A percentile compares a stretch with the other conserved stretches of the same genome.
phyloP scores from a whole-genome alignment of 352 stramenopile genomes.

The Phytophthora tubulina region DNA sequence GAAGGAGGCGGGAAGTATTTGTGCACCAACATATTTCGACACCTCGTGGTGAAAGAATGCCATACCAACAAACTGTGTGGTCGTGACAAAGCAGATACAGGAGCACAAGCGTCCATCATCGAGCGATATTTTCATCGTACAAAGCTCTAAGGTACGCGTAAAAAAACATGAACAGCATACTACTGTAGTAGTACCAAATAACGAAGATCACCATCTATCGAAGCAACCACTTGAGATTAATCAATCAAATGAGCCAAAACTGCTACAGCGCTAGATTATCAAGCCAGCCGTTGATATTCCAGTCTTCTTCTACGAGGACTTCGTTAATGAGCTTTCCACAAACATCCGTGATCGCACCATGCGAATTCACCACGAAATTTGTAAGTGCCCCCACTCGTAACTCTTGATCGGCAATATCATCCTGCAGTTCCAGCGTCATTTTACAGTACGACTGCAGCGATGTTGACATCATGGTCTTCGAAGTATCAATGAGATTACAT shows the following conservation, averaged over 20 bases:
- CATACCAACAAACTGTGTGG: too few relatives aligned
- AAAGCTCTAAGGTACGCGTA: too few relatives aligned
- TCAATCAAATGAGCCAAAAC: too few relatives aligned
- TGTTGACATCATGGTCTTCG: conserved; percentile 37
- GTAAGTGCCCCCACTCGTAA: conserved; percentile 51
- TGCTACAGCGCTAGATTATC: conserved; percentile 25
- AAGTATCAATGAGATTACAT: conserved; percentile 10
- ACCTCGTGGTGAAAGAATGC: too few relatives aligned
- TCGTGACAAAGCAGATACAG: too few relatives aligned
- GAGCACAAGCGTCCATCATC: too few relatives aligned
- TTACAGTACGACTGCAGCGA: conserved; percentile 64
- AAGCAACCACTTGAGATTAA: neutral
- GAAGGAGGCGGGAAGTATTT: too few relatives aligned
- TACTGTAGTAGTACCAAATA: too few relatives aligned
- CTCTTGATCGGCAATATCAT: conserved; percentile 60
- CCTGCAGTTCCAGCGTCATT: conserved; percentile 55
- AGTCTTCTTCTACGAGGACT: conserved; percentile 57
- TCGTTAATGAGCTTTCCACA: conserved; percentile 47
- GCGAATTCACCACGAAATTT: conserved; percentile 56
- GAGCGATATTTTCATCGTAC: too few relatives aligned
- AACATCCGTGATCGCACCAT: conserved; percentile 44
- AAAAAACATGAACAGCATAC: too few relatives aligned
- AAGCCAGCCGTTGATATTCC: conserved; percentile 48
- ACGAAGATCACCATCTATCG: too few relatives aligned
- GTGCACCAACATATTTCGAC: too few relatives aligned